Base-by-base conservation (phyloP, 768 basidiomycete genomes). In the Boletus eberwhitei region DNA sequence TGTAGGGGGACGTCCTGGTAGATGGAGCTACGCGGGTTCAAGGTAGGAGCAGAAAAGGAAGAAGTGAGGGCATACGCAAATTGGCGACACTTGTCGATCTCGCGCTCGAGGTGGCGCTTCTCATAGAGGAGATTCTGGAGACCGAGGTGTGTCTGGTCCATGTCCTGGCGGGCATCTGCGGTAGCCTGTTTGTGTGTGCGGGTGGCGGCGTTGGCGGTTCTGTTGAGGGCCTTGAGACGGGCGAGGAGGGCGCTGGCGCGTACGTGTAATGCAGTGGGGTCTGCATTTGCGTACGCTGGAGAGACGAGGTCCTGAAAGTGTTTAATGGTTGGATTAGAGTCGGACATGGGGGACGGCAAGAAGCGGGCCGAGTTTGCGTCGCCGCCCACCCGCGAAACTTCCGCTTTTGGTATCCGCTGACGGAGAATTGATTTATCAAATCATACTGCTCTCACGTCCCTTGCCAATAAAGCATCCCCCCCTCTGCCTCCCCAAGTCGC, bases 81-180 rank as follows among this genome's bases (percentile, higher is more conserved):
- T 66, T 94, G 91, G 45, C 90, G 82, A 72, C 93, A 95, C 67
- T 93, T 93, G 63, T 91, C 88, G 35, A 95, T 95, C 74, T 95
- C 93, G 53, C 90, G 80, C 70, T 93, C 90, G 6, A 95, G 82
- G 64, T 95, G 91, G 26, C 90, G 80, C 66, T 90, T 91, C 72
- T 95, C 92, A 61, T 94, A 95, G 46, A 88, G 78, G 35, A 93
- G 75, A 59, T 95, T 95, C 72, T 95, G 91, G 31, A 91, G 80
- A 21, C 85, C 84, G 37, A 95, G 83, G 70, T 92, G 85, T 0
- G 90, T 86, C 72, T 92, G 86, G 73, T 94, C 93, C 90, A 95
- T 93, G 53, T 92, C 87, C 39, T 87, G 86, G 50, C 92, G 78
- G 4, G 90, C 87, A 31, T 87, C 88, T 8, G 77, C 72, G 19